Base-by-base conservation (phyloP, 2,329 filamentous ascomycete species). In the Alternaria longipes region DNA sequence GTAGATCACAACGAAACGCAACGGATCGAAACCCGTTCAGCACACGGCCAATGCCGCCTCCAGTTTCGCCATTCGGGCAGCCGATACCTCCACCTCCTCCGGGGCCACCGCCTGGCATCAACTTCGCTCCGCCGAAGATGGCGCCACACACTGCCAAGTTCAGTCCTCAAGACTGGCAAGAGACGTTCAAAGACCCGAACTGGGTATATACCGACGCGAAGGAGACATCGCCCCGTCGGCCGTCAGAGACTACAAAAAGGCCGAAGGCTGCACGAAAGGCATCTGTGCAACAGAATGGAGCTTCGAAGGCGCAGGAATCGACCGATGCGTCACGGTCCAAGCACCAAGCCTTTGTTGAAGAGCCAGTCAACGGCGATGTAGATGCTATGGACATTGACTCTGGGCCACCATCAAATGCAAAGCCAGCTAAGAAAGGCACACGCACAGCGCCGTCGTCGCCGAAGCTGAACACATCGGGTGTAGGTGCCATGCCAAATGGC, bases 371-470 rank as follows among this genome's bases (percentile, higher is more conserved):
- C 38, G 69, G 66, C 26, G 74, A 72, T 56, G 73, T 64, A 5
- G 80, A 83, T 65, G 80, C 80, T 0, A 84, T 84, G 82, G 82
- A 84, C 50, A 83, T 84, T 34, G 82, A 84, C 60, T 72, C 77
- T 1, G 69, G 74, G 18, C 61, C 78, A 69, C 60, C 78, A 60
- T 57, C 71, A 7, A 47, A 63, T 2, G 58, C 54, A 8, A 67
- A 65, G 9, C 64, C 63, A 5, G 46, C 58, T 3, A 60, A 59
- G 40, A 55, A 41, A 20, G 46, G 51, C 34, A 49, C 30, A 26
- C 56, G 28, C 18, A 54, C 57, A 53, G 56, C 42, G 41, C 61
- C 34, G 20, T 20, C 56, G 44, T 58, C 55, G 20, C 60, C 62
- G 4, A 59, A 60, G 28, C 16, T 57, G 18, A 59, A 60, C 4